These are phyloP conservation scores for Bruguiera hainesii DNA, from an alignment of 441 rosid genomes.

Conservation along the genomic window DNA sequence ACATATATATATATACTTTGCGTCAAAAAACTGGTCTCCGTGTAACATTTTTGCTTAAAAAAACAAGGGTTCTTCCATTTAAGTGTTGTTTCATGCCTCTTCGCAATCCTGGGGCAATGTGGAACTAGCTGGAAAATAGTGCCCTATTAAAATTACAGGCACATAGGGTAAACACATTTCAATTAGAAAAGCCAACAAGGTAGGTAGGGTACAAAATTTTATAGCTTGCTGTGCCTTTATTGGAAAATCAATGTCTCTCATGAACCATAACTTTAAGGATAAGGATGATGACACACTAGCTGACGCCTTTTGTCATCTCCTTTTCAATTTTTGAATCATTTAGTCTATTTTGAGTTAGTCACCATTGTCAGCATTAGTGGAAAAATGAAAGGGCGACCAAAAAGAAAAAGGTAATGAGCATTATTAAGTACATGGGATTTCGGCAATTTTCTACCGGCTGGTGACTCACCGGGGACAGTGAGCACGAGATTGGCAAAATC, in stretches of 20 bases:
- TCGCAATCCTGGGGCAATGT: no score
- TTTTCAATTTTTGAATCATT: not conserved
- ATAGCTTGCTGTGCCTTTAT: constrained; percentile 17
- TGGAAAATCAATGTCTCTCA: constrained; percentile 5
- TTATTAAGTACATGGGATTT: constrained; percentile 10
- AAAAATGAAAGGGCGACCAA: constrained; percentile 9
- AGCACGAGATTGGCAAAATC: constrained; percentile 1
- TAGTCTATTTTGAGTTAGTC: not conserved
- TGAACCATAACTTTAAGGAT: constrained; percentile 24
- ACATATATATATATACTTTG: no score
- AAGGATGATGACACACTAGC: constrained; percentile 29
- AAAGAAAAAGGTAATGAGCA: not conserved
- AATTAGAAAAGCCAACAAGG: not conserved
- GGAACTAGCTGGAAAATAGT: no score
- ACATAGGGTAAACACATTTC: not conserved
- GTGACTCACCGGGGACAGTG: constrained; percentile 27
- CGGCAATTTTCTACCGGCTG: constrained; percentile 29
- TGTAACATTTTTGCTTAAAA: no score
- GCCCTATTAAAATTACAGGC: no score
- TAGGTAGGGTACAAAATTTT: not conserved
- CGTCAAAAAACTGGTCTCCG: no score
- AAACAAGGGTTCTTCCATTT: no score
- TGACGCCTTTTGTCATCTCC: constrained; percentile 6
- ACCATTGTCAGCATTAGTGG: constrained; percentile 23
- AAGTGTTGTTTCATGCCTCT: no score